Evolutionary conservation across 2,329 filamentous ascomycete genomes (phyloP).

Genomic region (Fusarium incarnatum): DNA sequence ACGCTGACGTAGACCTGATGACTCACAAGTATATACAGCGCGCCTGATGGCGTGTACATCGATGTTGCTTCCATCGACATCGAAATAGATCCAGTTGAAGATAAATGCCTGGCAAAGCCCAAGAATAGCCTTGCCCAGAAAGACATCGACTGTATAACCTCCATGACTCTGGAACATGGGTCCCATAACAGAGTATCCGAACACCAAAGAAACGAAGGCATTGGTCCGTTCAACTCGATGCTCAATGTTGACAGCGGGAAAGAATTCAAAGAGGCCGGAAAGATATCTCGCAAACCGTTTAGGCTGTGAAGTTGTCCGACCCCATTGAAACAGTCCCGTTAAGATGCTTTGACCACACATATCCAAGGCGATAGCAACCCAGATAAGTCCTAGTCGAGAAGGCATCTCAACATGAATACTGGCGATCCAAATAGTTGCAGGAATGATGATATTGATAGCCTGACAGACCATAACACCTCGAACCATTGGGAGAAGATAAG

Average conservation of each 20-base stretch:
- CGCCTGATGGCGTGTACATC: constrained; percentile 71
- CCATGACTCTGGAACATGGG: constrained; percentile 67
- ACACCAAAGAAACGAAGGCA: constrained; percentile 72
- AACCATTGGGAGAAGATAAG: constrained; percentile 66
- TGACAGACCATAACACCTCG: constrained; percentile 65
- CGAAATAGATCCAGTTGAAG: constrained; percentile 74
- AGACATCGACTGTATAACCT: constrained; percentile 61
- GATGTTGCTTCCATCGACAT: constrained; percentile 68
- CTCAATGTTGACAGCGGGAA: constrained; percentile 73
- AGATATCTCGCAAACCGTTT: constrained; percentile 45
- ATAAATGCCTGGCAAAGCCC: constrained; percentile 68
- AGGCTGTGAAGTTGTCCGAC: constrained; percentile 29
- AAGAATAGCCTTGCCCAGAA: constrained; percentile 72
- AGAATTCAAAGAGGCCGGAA: constrained; percentile 65
- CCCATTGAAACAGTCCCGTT: constrained; percentile 55
- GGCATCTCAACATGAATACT: constrained; percentile 68
- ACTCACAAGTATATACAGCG: constrained; percentile 56
- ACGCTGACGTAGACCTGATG: not conserved
- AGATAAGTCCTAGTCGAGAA: constrained; percentile 65
- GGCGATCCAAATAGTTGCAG: constrained; percentile 68
- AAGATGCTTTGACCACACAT: constrained; percentile 60
- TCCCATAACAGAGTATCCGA: constrained; percentile 72
- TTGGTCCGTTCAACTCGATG: constrained; percentile 73
- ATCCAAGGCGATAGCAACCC: constrained; percentile 66
- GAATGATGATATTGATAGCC: constrained; percentile 58